phyloP scores from a whole-genome alignment of 2,329 filamentous ascomycete species.

The Ramularia endophylla region DNA sequence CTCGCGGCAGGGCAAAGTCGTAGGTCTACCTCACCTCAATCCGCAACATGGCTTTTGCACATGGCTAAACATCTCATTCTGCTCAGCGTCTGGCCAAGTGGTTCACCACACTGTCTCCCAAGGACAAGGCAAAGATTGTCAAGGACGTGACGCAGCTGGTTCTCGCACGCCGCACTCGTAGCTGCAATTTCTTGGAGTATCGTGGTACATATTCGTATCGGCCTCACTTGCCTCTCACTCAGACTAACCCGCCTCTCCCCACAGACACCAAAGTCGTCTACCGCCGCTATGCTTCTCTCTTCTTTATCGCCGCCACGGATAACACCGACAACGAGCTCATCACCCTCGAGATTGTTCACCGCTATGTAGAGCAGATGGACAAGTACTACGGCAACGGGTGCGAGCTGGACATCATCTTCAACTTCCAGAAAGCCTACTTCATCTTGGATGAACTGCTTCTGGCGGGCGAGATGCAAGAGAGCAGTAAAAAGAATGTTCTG shows the following conservation, averaged over 20 bases:
- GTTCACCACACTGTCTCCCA: slow-evolving; percentile 97
- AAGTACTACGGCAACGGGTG: slow-evolving; percentile 99
- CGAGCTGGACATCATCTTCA: slow-evolving; percentile 99
- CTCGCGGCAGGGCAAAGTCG: slow-evolving; percentile 98
- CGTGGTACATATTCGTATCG: slow-evolving; percentile 75
- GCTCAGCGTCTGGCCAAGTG: slow-evolving; percentile 92
- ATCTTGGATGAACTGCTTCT: slow-evolving; percentile 94
- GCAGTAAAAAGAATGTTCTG: slow-evolving; percentile 98
- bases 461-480: slow-evolving; percentile 96
- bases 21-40: slow-evolving; percentile 46
- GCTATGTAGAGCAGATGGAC: slow-evolving; percentile 99
- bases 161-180: slow-evolving; percentile 88
- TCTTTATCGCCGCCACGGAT: slow-evolving; percentile 97
- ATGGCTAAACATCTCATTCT: slow-evolving; percentile 11
- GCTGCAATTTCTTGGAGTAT: slow-evolving; percentile 99
- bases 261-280: slow-evolving; percentile 98
- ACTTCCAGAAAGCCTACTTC: slow-evolving; percentile 99
- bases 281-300: slow-evolving; percentile 95
- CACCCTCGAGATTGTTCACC: slow-evolving; percentile 96
- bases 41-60: slow-evolving; percentile 18
- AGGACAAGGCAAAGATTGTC: slow-evolving; percentile 99
- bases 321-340: slow-evolving; percentile 99
- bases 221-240: too few relatives aligned
- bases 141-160: slow-evolving; percentile 99
- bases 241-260: slow-evolving; percentile 6